Percentiles rank a stretch among this genome's conserved stretches.
Conservation (phyloP, 2,329 filamentous ascomycete species). For the Dothistroma pini region DNA sequence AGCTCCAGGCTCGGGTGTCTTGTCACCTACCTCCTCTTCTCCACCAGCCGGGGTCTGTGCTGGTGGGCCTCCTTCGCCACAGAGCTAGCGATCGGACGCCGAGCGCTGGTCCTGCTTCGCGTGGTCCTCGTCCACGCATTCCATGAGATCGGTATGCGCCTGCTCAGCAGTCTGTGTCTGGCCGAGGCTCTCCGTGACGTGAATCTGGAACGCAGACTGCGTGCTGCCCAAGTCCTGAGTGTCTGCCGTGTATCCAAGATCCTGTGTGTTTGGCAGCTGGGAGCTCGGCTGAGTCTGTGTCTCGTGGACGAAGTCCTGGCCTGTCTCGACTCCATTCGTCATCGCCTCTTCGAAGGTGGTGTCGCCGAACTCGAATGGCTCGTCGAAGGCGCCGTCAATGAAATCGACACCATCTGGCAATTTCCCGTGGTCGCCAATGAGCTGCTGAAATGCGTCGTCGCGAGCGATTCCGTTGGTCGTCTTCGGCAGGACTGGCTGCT, state of each 20-base stretch:
- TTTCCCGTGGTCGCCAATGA: slow-evolving; percentile 4
- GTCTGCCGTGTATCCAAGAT: too few relatives aligned
- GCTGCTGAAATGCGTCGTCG: slow-evolving; percentile 10
- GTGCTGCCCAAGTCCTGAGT: background rate
- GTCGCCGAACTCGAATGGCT: slow-evolving; percentile 13
- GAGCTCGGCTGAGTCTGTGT: background rate
- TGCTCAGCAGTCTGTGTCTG: slow-evolving; percentile 10
- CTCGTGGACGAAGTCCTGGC: background rate
- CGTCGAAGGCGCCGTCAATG: slow-evolving; percentile 5
- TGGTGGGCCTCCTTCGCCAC: background rate
- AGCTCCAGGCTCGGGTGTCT: background rate
- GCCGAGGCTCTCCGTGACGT: background rate
- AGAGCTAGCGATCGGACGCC: background rate
- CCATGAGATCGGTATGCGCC: slow-evolving; percentile 3
- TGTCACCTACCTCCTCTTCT: background rate
- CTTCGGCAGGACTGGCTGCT: background rate
- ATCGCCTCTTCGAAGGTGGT: background rate
- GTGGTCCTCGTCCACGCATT: background rate
- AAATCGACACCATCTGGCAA: slow-evolving; percentile 3
- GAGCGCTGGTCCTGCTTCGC: background rate
- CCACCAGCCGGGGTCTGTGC: background rate
- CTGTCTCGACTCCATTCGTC: background rate
- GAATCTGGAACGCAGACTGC: background rate
- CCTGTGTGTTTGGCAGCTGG: background rate
- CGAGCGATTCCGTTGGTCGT: background rate